A percentile compares a stretch with the other conserved stretches of the same genome.
phyloP scores from a whole-genome alignment of 1,284 basidiomycete genomes.

The Cystobasidium slooffiae region DNA sequence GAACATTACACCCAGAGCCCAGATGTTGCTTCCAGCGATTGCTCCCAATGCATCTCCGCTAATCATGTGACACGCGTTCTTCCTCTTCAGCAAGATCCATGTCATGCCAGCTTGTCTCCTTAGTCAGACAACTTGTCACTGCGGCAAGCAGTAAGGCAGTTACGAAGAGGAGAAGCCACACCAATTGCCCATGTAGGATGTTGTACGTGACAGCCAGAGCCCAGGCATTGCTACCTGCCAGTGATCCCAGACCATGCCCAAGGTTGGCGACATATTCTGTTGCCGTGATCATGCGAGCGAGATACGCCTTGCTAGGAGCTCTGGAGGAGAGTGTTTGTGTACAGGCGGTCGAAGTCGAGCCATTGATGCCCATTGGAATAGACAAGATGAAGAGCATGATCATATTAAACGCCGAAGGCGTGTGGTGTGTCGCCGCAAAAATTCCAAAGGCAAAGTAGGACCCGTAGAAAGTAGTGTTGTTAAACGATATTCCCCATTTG shows the following conservation, averaged over 20 bases:
- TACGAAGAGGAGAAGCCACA: constrained; percentile 17
- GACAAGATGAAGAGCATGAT: constrained; percentile 4
- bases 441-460: constrained; percentile 26
- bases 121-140: background rate
- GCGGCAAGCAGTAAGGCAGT: background rate
- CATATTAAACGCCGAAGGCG: background rate
- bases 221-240: constrained; percentile 21
- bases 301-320: constrained; percentile 16
- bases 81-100: no score
- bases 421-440: background rate
- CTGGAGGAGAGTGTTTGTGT: constrained; percentile 10
- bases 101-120: constrained; percentile 8
- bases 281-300: constrained; percentile 30
- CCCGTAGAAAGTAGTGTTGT: background rate
- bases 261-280: constrained; percentile 25
- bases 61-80: no score
- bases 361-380: constrained; percentile 9
- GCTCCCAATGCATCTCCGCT: no score
- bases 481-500: background rate
- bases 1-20: no score
- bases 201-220: background rate
- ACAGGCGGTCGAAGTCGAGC: constrained; percentile 1
- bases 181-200: constrained; percentile 21
- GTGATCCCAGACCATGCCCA: constrained; percentile 8
- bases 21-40: no score